phyloP scores from a whole-genome alignment of 495 filamentous ascomycete genomes.

The Wilcoxina mikolae region DNA sequence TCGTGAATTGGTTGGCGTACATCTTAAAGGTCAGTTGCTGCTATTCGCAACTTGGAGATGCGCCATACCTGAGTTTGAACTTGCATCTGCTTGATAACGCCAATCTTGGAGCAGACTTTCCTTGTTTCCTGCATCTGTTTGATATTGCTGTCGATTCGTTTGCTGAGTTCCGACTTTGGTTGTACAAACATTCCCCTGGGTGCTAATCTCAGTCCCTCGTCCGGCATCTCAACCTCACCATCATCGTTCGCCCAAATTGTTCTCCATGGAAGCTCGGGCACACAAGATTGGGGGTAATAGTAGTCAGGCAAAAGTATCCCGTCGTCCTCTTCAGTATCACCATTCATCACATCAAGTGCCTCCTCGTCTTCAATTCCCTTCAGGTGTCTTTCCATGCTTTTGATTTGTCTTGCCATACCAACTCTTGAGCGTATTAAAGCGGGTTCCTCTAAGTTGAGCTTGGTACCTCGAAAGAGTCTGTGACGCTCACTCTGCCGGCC shows the following conservation, averaged over 20 bases:
- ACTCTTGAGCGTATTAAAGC: slow-evolving; percentile 65
- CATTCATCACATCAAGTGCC: slow-evolving; percentile 37
- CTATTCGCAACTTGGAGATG: neutral
- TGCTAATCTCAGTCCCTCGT: slow-evolving; percentile 54
- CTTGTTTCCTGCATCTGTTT: slow-evolving; percentile 91
- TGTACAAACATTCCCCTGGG: slow-evolving; percentile 60
- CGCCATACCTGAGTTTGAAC: slow-evolving; percentile 73
- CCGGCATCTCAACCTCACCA: slow-evolving; percentile 68
- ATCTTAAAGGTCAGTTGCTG: slow-evolving; percentile 41
- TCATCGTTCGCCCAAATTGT: slow-evolving; percentile 83
- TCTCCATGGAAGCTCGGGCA: slow-evolving; percentile 65
- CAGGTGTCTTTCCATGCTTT: slow-evolving; percentile 19
- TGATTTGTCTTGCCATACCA: slow-evolving; percentile 40
- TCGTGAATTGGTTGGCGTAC: slow-evolving; percentile 95
- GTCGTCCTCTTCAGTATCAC: slow-evolving; percentile 46
- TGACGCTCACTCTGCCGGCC: slow-evolving; percentile 47
- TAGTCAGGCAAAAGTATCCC: slow-evolving; percentile 61
- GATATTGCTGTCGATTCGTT: slow-evolving; percentile 78
- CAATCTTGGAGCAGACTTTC: slow-evolving; percentile 89
- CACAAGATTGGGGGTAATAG: slow-evolving; percentile 70
- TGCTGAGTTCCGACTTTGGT: slow-evolving; percentile 60
- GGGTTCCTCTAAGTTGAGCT: slow-evolving; percentile 72
- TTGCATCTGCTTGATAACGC: slow-evolving; percentile 99
- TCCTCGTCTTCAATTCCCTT: slow-evolving; percentile 16
- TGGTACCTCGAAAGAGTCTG: slow-evolving; percentile 59